These are phyloP conservation scores for Rhodotorula taiwanensis DNA, from an alignment of 768 basidiomycete species.

Conservation along the genomic window DNA sequence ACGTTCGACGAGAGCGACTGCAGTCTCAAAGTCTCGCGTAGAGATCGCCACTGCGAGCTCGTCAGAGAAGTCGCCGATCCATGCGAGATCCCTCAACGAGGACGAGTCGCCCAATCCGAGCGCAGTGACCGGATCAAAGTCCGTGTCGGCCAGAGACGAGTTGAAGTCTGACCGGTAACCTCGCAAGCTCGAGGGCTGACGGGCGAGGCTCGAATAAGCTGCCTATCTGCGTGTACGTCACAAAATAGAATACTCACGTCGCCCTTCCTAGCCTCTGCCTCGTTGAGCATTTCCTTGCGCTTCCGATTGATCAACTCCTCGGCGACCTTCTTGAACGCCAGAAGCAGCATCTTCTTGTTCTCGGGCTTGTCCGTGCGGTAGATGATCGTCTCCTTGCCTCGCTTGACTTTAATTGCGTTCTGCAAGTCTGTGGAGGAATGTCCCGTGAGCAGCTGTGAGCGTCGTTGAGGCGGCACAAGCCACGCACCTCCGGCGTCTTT, in stretches of 20 bases:
- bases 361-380: slow-evolving; percentile 73
- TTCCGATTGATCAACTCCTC: slow-evolving; percentile 82
- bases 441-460: not conserved
- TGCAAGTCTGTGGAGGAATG: slow-evolving; percentile 54
- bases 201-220: too few relatives aligned
- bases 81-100: slow-evolving; percentile 72
- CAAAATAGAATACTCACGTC: slow-evolving; percentile 19
- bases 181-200: slow-evolving; percentile 9
- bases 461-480: not conserved
- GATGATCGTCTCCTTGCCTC: slow-evolving; percentile 89
- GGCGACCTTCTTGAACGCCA: slow-evolving; percentile 82
- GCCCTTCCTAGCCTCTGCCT: slow-evolving; percentile 65
- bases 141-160: slow-evolving; percentile 22
- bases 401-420: slow-evolving; percentile 93
- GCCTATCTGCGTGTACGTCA: not conserved
- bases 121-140: slow-evolving; percentile 22
- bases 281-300: slow-evolving; percentile 62
- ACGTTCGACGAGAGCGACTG: slow-evolving; percentile 74
- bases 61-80: slow-evolving; percentile 84
- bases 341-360: slow-evolving; percentile 79
- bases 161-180: slow-evolving; percentile 25
- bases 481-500: slow-evolving; percentile 82
- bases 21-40: slow-evolving; percentile 77
- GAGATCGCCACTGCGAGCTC: slow-evolving; percentile 86
- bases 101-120: slow-evolving; percentile 55